phyloP scores from a whole-genome alignment of 768 basidiomycete species.

The Agaricus blazei region DNA sequence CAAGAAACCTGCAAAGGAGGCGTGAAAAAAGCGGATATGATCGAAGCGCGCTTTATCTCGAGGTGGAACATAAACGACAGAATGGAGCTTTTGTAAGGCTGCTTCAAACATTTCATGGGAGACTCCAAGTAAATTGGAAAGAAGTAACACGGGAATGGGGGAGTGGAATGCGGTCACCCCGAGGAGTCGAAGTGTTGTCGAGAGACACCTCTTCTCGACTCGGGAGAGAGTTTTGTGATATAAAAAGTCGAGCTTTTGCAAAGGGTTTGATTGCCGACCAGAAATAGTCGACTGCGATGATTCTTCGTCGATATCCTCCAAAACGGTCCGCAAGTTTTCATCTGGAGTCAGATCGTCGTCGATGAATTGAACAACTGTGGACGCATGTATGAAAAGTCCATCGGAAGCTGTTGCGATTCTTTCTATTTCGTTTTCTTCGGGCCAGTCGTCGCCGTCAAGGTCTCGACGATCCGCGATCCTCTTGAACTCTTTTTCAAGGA shows the following conservation, averaged over 20 bases:
- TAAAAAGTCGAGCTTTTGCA: not conserved
- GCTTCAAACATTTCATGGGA: not conserved
- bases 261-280: not conserved
- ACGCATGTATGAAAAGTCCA: not conserved
- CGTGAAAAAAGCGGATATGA: not conserved
- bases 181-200: not conserved
- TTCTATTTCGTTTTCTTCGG: not conserved
- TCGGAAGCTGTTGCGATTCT: not conserved
- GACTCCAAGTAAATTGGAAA: not conserved
- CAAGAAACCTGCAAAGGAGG: not conserved
- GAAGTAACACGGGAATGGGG: not conserved
- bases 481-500: not conserved
- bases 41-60: not conserved
- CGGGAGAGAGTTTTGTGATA: not conserved
- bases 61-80: not conserved
- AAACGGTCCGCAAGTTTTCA: not conserved
- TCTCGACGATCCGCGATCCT: not conserved
- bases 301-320: not conserved
- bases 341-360: not conserved
- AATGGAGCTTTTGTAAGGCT: not conserved
- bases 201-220: not conserved
- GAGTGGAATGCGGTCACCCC: not conserved
- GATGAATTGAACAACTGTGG: not conserved
- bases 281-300: not conserved
- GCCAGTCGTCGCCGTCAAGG: not conserved